These are phyloP conservation scores for Komagataea norvegica DNA, from an alignment of 1,139 yeast species.

Conservation along the genomic window DNA sequence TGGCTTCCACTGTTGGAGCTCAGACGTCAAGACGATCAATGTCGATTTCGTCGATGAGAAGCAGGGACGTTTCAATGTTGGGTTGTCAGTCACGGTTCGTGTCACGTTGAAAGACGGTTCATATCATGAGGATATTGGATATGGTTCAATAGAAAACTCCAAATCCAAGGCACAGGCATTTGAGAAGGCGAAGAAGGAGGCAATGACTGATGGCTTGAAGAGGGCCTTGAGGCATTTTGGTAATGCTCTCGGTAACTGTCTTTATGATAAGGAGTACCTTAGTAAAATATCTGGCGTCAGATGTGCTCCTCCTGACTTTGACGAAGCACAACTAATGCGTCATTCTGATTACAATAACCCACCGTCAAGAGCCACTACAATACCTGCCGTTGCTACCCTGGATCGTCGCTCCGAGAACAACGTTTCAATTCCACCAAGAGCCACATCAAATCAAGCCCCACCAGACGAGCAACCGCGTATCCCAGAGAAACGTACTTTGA, in stretches of 20 bases:
- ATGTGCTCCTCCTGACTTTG: slow-evolving; percentile 50
- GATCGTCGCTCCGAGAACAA: no score
- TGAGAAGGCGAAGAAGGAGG: slow-evolving; percentile 78
- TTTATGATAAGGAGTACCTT: slow-evolving; percentile 64
- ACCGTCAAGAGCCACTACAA: slow-evolving; percentile 19
- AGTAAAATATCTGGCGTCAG: slow-evolving; percentile 47
- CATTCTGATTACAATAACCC: slow-evolving; percentile 30
- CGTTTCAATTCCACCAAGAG: slow-evolving; percentile 4
- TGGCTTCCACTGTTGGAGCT: slow-evolving; percentile 80
- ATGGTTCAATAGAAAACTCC: slow-evolving; percentile 73
- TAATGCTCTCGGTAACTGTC: slow-evolving; percentile 73
- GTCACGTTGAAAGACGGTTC: slow-evolving; percentile 73
- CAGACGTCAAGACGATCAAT: slow-evolving; percentile 58
- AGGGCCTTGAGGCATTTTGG: slow-evolving; percentile 77
- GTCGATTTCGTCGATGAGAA: slow-evolving; percentile 70
- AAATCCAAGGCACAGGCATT: slow-evolving; percentile 67
- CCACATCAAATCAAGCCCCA: neutral
- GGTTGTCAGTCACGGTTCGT: slow-evolving; percentile 66
- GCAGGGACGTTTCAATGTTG: slow-evolving; percentile 51
- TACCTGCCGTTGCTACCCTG: no score
- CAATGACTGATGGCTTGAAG: slow-evolving; percentile 75
- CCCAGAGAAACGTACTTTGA: slow-evolving; percentile 16
- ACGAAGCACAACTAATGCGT: slow-evolving; percentile 41
- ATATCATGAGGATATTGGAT: slow-evolving; percentile 76
- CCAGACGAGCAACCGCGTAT: slow-evolving; percentile 7